Percentiles rank a stretch among this genome's conserved stretches.
These are phyloP conservation scores for Phoma sp. DNA, from an alignment of 2,329 filamentous ascomycete genomes.

Conservation along the genomic window DNA sequence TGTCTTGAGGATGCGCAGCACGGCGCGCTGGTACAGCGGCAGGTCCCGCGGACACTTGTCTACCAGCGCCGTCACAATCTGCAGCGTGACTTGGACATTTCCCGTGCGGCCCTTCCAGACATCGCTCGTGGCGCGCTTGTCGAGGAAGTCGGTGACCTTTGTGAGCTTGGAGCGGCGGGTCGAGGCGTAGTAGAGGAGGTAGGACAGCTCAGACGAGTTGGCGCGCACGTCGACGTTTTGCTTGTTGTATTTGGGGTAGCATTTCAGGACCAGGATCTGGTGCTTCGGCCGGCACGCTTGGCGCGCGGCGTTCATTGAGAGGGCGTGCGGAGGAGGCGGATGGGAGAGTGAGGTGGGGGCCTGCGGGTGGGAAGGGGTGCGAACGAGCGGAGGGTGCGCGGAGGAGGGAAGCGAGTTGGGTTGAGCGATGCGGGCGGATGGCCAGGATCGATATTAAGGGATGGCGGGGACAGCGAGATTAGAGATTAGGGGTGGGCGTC, in stretches of 20 bases:
- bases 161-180: conserved; percentile 94
- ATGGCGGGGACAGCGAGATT: too few relatives aligned
- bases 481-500: not conserved
- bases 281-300: conserved; percentile 85
- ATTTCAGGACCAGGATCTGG: conserved; percentile 94
- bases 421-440: not conserved
- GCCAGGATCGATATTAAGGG: too few relatives aligned
- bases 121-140: conserved; percentile 91
- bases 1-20: conserved; percentile 83
- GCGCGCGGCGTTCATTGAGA: conserved; percentile 63
- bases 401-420: not conserved
- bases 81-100: conserved; percentile 92
- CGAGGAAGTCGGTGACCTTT: conserved; percentile 93
- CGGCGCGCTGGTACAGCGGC: conserved; percentile 83
- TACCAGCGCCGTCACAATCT: conserved; percentile 89
- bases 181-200: conserved; percentile 95
- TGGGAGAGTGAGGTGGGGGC: not conserved
- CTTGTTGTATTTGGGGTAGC: conserved; percentile 92
- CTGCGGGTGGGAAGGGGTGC: not conserved
- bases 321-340: not conserved
- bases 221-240: conserved; percentile 88
- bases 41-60: conserved; percentile 92
- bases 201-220: conserved; percentile 95
- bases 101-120: conserved; percentile 88
- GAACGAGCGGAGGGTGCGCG: conserved; percentile 8